phyloP scores from a whole-genome alignment of 495 filamentous ascomycete species.

The Aspergillus heteromorphus region DNA sequence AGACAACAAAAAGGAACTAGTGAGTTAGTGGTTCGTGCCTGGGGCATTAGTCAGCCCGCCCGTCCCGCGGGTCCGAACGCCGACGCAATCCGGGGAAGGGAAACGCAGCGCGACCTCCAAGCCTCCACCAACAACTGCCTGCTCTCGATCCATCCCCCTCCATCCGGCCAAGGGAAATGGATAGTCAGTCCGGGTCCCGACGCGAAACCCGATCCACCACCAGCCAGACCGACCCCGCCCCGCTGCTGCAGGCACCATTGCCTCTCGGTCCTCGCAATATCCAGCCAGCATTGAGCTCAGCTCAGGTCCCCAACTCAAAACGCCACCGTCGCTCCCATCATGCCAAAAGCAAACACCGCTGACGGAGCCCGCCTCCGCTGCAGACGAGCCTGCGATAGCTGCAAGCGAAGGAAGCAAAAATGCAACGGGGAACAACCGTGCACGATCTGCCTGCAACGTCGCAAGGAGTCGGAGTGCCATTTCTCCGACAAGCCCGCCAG shows the following conservation, averaged over 20 bases:
- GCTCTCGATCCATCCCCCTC: not conserved
- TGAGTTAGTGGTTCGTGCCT: not conserved
- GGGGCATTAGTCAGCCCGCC: constrained; percentile 7
- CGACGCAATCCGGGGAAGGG: not conserved
- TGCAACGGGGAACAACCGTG: constrained; percentile 69
- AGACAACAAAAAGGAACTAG: too few species aligned
- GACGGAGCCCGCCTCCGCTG: constrained; percentile 36
- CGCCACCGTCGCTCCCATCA: constrained; percentile 3
- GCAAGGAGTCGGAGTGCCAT: constrained; percentile 43
- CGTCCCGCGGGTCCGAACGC: constrained; percentile 4
- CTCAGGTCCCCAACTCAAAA: not conserved
- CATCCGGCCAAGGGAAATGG: not conserved
- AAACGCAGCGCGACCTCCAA: too few species aligned
- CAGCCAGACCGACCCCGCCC: not conserved
- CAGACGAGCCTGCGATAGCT: constrained; percentile 62
- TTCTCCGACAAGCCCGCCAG: constrained; percentile 41
- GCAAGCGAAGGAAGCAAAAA: constrained; percentile 76
- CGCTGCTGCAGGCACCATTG: not conserved
- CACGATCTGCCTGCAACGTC: constrained; percentile 58
- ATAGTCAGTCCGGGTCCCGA: not conserved
- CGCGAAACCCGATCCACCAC: not conserved
- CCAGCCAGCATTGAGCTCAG: too few species aligned
- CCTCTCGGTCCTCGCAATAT: not conserved
- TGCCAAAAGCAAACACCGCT: constrained; percentile 35
- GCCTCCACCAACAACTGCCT: too few species aligned